These are phyloP conservation scores for Barnettozyma californica DNA, from an alignment of 805 yeast genomes.

Conservation along the genomic window DNA sequence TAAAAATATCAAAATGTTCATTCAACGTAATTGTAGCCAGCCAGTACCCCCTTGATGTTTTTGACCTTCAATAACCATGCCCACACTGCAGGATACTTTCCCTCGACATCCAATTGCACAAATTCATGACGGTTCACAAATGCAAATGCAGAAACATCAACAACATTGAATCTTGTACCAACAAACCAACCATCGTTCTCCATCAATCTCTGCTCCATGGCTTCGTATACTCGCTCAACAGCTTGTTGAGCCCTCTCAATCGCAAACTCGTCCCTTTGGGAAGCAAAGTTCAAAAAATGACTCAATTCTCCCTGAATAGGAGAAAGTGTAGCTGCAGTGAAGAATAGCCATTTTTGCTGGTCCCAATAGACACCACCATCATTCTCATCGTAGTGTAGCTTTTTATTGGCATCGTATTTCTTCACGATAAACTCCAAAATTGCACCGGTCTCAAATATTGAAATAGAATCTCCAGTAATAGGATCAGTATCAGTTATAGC, in stretches of 20 bases:
- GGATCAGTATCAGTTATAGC: constrained; percentile 32
- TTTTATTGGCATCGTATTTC: constrained; percentile 46
- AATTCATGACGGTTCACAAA: too few relatives aligned
- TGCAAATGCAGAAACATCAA: constrained; percentile 38
- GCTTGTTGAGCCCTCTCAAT: constrained; percentile 42
- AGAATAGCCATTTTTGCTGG: constrained; percentile 43
- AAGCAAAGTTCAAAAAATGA: constrained; percentile 31
- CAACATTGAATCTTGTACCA: constrained; percentile 47
- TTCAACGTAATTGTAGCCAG: too few relatives aligned
- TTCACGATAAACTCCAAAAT: constrained; percentile 41
- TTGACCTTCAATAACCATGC: too few relatives aligned
- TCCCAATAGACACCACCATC: constrained; percentile 38
- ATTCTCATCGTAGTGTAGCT: constrained; percentile 28
- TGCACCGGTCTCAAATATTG: constrained; percentile 45
- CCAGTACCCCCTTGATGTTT: too few relatives aligned
- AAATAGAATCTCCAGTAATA: constrained; percentile 35
- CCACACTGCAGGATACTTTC: too few relatives aligned
- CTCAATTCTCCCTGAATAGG: constrained; percentile 47
- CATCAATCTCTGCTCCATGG: constrained; percentile 41
- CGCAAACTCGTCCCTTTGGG: constrained; percentile 42
- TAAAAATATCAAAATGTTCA: too few relatives aligned
- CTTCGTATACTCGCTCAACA: constrained; percentile 40
- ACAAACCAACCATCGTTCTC: constrained; percentile 46
- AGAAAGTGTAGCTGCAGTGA: constrained; percentile 49
- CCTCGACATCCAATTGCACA: too few relatives aligned